These are phyloP conservation scores for Candida sphagnicola DNA, from an alignment of 805 yeast species.

Conservation along the genomic window DNA sequence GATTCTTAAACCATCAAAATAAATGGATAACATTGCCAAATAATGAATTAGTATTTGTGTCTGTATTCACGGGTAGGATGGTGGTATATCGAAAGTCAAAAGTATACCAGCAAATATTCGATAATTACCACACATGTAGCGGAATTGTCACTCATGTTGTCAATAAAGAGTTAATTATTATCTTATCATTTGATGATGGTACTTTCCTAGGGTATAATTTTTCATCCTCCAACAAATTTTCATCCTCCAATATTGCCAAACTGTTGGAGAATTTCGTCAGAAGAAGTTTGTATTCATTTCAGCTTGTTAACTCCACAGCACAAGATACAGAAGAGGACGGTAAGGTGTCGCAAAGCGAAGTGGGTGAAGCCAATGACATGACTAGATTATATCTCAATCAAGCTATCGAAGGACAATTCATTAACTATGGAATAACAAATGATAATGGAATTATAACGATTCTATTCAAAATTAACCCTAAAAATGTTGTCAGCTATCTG, in stretches of 20 bases:
- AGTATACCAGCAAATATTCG: conserved; percentile 1
- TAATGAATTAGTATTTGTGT: conserved; percentile 1
- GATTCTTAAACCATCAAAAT: conserved; percentile 2
- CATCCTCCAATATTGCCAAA: conserved; percentile 3
- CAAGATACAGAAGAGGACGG: conserved; percentile 12
- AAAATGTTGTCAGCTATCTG: conserved; percentile 22
- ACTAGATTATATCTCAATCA: conserved; percentile 15
- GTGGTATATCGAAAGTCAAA: background rate
- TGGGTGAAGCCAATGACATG: conserved; percentile 4
- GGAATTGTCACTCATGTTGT: conserved; percentile 6
- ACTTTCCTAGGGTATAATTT: conserved; percentile 12
- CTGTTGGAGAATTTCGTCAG: conserved; percentile 15
- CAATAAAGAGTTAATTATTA: conserved; percentile 6
- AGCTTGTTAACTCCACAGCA: conserved; percentile 14
- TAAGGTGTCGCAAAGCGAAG: conserved; percentile 4
- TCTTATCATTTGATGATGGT: conserved; percentile 18
- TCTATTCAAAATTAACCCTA: conserved; percentile 22
- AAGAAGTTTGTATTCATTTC: conserved; percentile 18
- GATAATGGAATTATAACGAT: conserved; percentile 18
- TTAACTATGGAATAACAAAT: conserved; percentile 20
- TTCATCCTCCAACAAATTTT: conserved; percentile 2
- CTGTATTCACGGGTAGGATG: conserved; percentile 1
- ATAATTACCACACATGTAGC: conserved; percentile 6
- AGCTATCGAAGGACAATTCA: conserved; percentile 23
- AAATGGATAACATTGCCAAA: background rate